A percentile compares a stretch with the other conserved stretches of the same genome.
Conservation (phyloP, 2,329 filamentous ascomycete species). For the Trichoderma aggressivum region DNA sequence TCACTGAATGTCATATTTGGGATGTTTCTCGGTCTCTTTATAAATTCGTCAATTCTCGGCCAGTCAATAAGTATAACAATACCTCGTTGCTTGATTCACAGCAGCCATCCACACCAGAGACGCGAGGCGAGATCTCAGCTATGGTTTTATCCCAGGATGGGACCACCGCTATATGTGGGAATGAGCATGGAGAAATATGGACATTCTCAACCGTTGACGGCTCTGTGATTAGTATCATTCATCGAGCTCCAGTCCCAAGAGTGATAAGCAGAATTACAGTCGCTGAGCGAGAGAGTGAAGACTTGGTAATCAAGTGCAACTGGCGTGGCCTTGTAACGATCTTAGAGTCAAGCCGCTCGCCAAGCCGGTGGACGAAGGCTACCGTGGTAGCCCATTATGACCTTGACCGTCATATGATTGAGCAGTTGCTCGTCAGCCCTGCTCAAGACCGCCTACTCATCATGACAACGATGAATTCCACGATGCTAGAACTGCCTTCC, state of each 20-base stretch:
- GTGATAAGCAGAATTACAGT: not conserved
- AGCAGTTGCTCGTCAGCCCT: constrained; percentile 3
- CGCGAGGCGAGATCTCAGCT: not conserved
- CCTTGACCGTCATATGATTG: not conserved
- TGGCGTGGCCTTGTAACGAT: not conserved
- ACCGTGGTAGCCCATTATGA: not conserved
- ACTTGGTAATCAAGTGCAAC: not conserved
- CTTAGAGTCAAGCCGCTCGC: not conserved
- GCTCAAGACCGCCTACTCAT: constrained; percentile 3
- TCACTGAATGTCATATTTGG: constrained; percentile 5
- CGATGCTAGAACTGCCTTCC: not conserved
- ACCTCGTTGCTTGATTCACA: not conserved
- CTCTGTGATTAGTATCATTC: not conserved
- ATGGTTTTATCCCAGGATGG: constrained; percentile 1
- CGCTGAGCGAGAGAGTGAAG: not conserved
- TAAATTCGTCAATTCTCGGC: not conserved
- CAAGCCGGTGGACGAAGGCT: not conserved
- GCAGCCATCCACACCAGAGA: not conserved
- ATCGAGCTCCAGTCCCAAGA: not conserved
- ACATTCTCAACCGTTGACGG: not conserved
- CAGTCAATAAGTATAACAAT: not conserved
- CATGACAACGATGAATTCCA: not conserved
- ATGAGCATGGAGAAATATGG: not conserved
- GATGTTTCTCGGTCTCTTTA: not conserved
- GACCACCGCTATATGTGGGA: not conserved